These are phyloP conservation scores for Globisporangium okanoganense DNA, from an alignment of 352 stramenopile species.

Conservation along the genomic window DNA sequence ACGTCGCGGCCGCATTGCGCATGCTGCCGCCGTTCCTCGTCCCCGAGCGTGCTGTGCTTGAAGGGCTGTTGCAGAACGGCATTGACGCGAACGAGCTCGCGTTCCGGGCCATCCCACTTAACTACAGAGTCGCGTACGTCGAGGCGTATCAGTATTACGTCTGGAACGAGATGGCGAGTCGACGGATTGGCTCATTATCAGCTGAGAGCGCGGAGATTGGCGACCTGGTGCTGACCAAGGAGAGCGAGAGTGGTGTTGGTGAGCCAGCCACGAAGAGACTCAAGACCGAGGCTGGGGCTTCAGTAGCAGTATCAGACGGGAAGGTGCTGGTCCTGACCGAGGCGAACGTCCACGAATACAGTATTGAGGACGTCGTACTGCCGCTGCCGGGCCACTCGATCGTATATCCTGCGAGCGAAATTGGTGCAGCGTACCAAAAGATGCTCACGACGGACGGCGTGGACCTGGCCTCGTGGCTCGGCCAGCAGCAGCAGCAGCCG, in stretches of 20 bases:
- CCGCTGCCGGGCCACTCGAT: slow-evolving; percentile 91
- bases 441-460: slow-evolving; percentile 55
- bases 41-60: slow-evolving; percentile 64
- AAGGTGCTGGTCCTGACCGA: slow-evolving; percentile 68
- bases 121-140: slow-evolving; percentile 62
- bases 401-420: slow-evolving; percentile 76
- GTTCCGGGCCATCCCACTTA: slow-evolving; percentile 58
- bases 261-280: slow-evolving; percentile 12
- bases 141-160: slow-evolving; percentile 92
- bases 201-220: slow-evolving; percentile 65
- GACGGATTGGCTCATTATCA: slow-evolving; percentile 74
- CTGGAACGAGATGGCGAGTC: slow-evolving; percentile 94
- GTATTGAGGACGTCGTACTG: slow-evolving; percentile 92
- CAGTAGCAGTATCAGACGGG: slow-evolving; percentile 28
- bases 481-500: slow-evolving; percentile 33
- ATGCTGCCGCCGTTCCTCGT: slow-evolving; percentile 77
- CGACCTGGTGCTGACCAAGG: slow-evolving; percentile 82
- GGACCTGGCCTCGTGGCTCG: slow-evolving; percentile 35
- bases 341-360: slow-evolving; percentile 84
- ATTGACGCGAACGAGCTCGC: slow-evolving; percentile 70
- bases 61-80: slow-evolving; percentile 70
- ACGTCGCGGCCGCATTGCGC: slow-evolving; percentile 66
- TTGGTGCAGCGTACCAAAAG: slow-evolving; percentile 44
- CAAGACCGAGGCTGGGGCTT: neutral
- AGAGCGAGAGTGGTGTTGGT: neutral